Percentiles rank a stretch among this genome's conserved stretches.
These are phyloP conservation scores for Microbotryum saponariae DNA, from an alignment of 1,284 basidiomycete genomes.

Conservation along the genomic window DNA sequence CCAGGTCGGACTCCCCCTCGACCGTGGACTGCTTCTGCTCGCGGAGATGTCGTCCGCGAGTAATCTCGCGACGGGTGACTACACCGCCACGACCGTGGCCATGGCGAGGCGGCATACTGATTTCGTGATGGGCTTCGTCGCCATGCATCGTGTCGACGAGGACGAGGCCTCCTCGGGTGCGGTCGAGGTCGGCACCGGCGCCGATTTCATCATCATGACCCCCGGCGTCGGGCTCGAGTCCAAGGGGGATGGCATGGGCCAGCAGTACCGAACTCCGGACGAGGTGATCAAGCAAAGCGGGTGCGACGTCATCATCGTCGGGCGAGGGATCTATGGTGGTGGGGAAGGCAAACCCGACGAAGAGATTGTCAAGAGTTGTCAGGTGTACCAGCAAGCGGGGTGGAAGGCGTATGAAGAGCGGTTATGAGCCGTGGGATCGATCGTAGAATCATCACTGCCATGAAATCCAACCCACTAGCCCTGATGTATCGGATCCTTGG, in stretches of 20 bases:
- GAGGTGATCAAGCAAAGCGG: conserved; percentile 76
- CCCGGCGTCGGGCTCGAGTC: conserved; percentile 84
- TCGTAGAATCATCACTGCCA: neutral
- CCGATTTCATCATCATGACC: conserved; percentile 86
- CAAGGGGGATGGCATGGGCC: conserved; percentile 82
- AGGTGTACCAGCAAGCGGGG: conserved; percentile 74
- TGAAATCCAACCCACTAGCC: neutral
- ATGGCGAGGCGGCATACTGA: conserved; percentile 74
- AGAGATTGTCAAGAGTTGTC: conserved; percentile 61
- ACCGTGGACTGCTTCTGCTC: conserved; percentile 79
- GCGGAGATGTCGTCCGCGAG: conserved; percentile 96
- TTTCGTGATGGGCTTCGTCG: conserved; percentile 94
- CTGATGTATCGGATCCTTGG: neutral
- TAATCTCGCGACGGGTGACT: conserved; percentile 71
- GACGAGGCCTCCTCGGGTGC: conserved; percentile 36
- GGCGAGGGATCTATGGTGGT: conserved; percentile 84
- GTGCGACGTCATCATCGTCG: conserved; percentile 98
- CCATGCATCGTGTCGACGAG: conserved; percentile 71
- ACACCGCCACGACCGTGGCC: conserved; percentile 74
- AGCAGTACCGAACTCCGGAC: conserved; percentile 89
- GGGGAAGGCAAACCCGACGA: conserved; percentile 54
- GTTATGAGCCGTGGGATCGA: neutral
- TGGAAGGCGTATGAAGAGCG: conserved; percentile 70
- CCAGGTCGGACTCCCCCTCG: conserved; percentile 72
- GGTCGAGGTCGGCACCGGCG: conserved; percentile 39